Evolutionary conservation across 2,329 filamentous ascomycete species (phyloP).

Genomic region (Penicillium brasilianum): DNA sequence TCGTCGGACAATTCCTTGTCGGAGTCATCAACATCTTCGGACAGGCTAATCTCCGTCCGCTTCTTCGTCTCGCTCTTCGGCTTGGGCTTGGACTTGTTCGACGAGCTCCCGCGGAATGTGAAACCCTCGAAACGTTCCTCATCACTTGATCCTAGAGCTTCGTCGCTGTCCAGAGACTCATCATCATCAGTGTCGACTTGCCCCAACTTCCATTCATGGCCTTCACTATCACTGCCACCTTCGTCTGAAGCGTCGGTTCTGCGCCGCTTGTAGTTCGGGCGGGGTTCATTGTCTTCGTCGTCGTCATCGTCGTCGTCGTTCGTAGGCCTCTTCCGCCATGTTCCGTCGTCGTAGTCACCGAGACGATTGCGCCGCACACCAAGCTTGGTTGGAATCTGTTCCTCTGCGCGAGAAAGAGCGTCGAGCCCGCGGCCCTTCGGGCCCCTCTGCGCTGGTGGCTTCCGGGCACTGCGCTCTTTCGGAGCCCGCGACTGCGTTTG

Average conservation of each 20-base stretch:
- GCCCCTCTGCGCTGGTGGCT: conserved; percentile 54
- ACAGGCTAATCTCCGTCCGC: conserved; percentile 52
- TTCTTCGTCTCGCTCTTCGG: conserved; percentile 35
- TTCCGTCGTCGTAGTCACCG: conserved; percentile 60
- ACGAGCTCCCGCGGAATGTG: conserved; percentile 67
- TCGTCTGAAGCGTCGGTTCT: conserved; percentile 53
- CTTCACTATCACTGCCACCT: conserved; percentile 81
- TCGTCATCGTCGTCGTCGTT: conserved; percentile 51
- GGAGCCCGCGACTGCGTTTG: conserved; percentile 48
- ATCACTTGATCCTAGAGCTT: conserved; percentile 88
- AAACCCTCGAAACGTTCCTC: conserved; percentile 83
- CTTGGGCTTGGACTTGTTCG: conserved; percentile 44
- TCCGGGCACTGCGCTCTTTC: conserved; percentile 44
- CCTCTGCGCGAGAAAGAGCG: conserved; percentile 69
- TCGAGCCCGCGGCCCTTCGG: conserved; percentile 57
- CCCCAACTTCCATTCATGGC: conserved; percentile 83
- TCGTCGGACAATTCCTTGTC: conserved; percentile 46
- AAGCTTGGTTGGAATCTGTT: conserved; percentile 57
- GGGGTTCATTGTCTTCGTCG: conserved; percentile 34
- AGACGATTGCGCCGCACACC: conserved; percentile 63
- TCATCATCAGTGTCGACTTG: conserved; percentile 70
- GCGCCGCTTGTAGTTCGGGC: conserved; percentile 52
- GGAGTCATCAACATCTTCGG: conserved; percentile 57
- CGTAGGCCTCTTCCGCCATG: conserved; percentile 43
- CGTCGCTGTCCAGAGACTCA: conserved; percentile 73